A percentile compares a stretch with the other conserved stretches of the same genome.
phyloP scores from a whole-genome alignment of 768 basidiomycete species.

The Multifurca ochricompacta region DNA sequence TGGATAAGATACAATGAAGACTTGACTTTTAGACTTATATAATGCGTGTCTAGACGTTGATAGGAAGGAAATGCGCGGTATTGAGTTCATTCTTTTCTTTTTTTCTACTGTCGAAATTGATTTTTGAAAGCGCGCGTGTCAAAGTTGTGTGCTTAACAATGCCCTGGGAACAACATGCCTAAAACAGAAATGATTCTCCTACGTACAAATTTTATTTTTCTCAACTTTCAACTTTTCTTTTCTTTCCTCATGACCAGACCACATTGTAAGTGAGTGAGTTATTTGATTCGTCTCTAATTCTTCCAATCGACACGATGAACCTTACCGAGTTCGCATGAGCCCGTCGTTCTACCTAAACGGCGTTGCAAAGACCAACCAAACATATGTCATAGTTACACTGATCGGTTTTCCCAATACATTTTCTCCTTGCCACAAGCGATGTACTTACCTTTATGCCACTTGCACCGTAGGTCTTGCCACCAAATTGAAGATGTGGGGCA shows the following conservation, averaged over 20 bases:
- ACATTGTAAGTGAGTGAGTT: conserved; percentile 5
- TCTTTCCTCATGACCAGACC: neutral
- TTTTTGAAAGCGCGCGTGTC: neutral
- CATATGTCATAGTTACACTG: conserved; percentile 92
- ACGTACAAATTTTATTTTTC: neutral
- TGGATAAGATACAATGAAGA: neutral
- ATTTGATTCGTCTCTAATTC: neutral
- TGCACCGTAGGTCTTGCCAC: neutral
- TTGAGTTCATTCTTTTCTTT: neutral
- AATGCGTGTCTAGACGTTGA: neutral
- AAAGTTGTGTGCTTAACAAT: neutral
- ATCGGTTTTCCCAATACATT: conserved; percentile 37
- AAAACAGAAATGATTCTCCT: conserved; percentile 12
- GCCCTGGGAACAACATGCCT: conserved; percentile 15
- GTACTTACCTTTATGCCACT: neutral
- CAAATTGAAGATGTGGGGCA: neutral
- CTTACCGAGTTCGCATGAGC: conserved; percentile 39
- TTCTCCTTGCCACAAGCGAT: conserved; percentile 11
- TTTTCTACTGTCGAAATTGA: no score
- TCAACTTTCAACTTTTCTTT: neutral
- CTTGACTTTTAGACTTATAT: neutral
- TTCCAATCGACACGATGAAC: conserved; percentile 52
- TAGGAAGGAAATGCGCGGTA: neutral
- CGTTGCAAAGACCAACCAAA: conserved; percentile 39
- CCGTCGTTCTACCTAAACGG: conserved; percentile 44